Percentiles rank a stretch among this genome's conserved stretches.
phyloP scores from a whole-genome alignment of 2,329 filamentous ascomycete species.

The Neurospora sp. region DNA sequence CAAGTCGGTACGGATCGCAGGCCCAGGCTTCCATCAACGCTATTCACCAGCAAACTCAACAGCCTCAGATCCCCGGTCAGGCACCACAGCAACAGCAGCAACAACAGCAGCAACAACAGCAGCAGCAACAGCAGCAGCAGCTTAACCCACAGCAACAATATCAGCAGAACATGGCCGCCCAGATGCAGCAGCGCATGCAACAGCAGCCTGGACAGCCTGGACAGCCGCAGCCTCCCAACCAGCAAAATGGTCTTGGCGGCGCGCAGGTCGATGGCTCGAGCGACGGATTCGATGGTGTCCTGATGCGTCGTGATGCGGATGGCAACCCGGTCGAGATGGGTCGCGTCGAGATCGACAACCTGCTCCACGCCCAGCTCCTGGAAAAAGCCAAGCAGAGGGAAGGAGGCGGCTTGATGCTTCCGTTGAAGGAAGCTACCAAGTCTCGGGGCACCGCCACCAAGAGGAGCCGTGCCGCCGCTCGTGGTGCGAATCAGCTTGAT shows the following conservation, averaged over 20 bases:
- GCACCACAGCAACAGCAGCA: background rate
- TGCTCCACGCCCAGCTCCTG: slow-evolving; percentile 60
- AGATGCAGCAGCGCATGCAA: slow-evolving; percentile 23
- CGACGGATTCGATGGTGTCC: slow-evolving; percentile 49
- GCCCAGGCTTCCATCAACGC: slow-evolving; percentile 59
- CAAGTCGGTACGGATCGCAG: slow-evolving; percentile 50
- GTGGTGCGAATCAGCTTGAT: slow-evolving; percentile 43
- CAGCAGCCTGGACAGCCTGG: slow-evolving; percentile 22
- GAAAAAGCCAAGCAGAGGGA: slow-evolving; percentile 59
- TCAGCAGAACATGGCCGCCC: slow-evolving; percentile 24
- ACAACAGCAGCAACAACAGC: slow-evolving; percentile 16
- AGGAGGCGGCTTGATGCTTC: slow-evolving; percentile 66
- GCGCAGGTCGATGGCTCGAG: slow-evolving; percentile 69
- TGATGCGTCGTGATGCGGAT: slow-evolving; percentile 46
- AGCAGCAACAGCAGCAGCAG: slow-evolving; percentile 19
- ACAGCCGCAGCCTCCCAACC: slow-evolving; percentile 31
- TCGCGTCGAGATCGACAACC: slow-evolving; percentile 54
- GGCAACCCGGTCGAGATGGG: slow-evolving; percentile 47
- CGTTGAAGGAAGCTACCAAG: slow-evolving; percentile 48
- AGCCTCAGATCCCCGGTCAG: background rate
- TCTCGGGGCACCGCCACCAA: slow-evolving; percentile 15
- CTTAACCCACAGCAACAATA: slow-evolving; percentile 24
- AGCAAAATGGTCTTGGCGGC: slow-evolving; percentile 22
- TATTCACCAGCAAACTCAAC: slow-evolving; percentile 1
- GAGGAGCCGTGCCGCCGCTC: slow-evolving; percentile 10